phyloP scores from a whole-genome alignment of 345 rosid species.

The Combretum micranthum region DNA sequence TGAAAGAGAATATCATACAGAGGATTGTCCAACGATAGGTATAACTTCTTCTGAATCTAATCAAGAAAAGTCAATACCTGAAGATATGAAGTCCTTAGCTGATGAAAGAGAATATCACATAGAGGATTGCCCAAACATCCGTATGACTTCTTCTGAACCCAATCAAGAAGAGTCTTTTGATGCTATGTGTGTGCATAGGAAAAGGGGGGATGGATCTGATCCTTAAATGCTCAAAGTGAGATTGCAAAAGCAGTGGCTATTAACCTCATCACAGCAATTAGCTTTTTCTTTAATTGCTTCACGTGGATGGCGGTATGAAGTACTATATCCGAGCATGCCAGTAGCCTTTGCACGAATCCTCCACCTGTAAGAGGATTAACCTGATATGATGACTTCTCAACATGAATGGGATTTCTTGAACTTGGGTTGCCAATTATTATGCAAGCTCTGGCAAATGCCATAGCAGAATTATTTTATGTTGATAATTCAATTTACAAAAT shows the following conservation, averaged over 20 bases:
- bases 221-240: conserved; percentile 6
- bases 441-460: too few species aligned
- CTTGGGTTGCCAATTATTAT: too few species aligned
- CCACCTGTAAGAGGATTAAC: too few species aligned
- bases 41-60: conserved; percentile 32
- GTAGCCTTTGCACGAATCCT: too few species aligned
- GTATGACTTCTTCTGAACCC: conserved; percentile 32
- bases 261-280: too few species aligned
- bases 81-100: conserved; percentile 52
- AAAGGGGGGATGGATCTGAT: conserved; percentile 27
- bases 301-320: too few species aligned
- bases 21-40: conserved; percentile 40
- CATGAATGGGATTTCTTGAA: too few species aligned
- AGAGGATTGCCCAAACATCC: conserved; percentile 43
- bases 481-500: too few species aligned
- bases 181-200: conserved; percentile 29
- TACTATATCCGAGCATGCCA: too few species aligned
- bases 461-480: too few species aligned
- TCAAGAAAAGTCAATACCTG: conserved; percentile 53
- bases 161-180: conserved; percentile 40
- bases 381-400: too few species aligned
- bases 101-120: conserved; percentile 53
- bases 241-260: not conserved
- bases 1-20: conserved; percentile 49
- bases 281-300: too few species aligned